Base-by-base conservation (phyloP, 345 rosid species). In the Salix viminalis region DNA sequence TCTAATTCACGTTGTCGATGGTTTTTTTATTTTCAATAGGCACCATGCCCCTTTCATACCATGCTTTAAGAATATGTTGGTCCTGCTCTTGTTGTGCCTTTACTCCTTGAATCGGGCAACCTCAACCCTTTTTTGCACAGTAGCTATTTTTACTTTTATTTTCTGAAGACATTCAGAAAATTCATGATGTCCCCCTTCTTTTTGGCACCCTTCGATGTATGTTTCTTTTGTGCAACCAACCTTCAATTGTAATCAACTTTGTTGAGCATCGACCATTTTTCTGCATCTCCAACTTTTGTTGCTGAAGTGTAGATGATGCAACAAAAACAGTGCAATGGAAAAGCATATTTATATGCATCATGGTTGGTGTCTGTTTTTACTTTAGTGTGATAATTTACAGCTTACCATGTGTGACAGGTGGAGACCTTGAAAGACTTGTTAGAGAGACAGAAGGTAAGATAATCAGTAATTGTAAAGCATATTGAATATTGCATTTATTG, bases 361-460 rank as follows among this genome's bases (percentile, higher is more conserved):
- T 70, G 67, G 37, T 58, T 36, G 54, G 19, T 70, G 24, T 52
- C 54, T 10, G 7, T n/a, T 66, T 66, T 41, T 4, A 21, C 76
- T 58, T 58, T 32, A 32, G 11, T 48, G 16, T 48, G 46, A 50
- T 72, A 28, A 76, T 73, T 42, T 56, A 41, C 15, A 71, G 44
- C 42, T 67, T 44, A 30, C 79, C 67, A 11, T 76, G 5, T 74
- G 52, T 77, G 61, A 70, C 86, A 91, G 97, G 91, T 80, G 84
- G 84, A 10, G 94, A 95, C 80, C 85, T 95, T 69, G 97, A 93
- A 69, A 90, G 82, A 76, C 91, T 95, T 69, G 96, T 86, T 65
- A 89, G 86, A 77, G 97, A 86, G 48, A 95, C 99, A 5, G 94
- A 95, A 86, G 96, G 99, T 89, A 85, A 83, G 87, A 74, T 41